Conservation (phyloP, 2,329 filamentous ascomycete species). For the Ophiosphaerella korrae region DNA sequence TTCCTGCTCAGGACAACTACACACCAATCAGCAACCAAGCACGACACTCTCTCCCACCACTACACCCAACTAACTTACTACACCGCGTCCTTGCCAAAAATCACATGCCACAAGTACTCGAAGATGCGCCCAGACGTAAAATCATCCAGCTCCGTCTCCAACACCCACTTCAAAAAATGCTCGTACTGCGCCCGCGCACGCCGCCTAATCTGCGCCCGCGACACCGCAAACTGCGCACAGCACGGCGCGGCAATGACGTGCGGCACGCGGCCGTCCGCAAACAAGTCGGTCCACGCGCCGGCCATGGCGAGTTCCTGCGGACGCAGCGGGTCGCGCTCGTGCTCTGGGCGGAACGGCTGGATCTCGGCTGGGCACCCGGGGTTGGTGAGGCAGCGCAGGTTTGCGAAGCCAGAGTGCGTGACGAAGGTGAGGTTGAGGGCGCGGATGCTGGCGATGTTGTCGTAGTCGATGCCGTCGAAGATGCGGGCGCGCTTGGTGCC, state of each 20-base stretch:
- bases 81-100: conserved; percentile 29
- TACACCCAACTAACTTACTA: conserved; percentile 19
- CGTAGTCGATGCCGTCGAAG: conserved; percentile 13
- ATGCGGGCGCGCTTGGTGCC: conserved; percentile 18
- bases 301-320: conserved; percentile 19
- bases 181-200: conserved; percentile 34
- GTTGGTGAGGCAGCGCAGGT: conserved; percentile 46
- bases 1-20: conserved; percentile 23
- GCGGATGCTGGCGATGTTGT: conserved; percentile 9
- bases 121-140: conserved; percentile 27
- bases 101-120: conserved; percentile 34
- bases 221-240: conserved; percentile 49
- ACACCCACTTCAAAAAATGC: conserved; percentile 27
- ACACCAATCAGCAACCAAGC: conserved; percentile 6
- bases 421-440: conserved; percentile 46
- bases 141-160: conserved; percentile 28
- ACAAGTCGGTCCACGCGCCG: conserved; percentile 22
- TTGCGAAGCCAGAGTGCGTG: conserved; percentile 47
- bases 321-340: conserved; percentile 10
- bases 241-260: conserved; percentile 52
- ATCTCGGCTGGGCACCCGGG: conserved; percentile 50
- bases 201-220: conserved; percentile 31
- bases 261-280: conserved; percentile 17
- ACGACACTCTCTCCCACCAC: neutral
- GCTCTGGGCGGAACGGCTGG: conserved; percentile 38